phyloP scores from a whole-genome alignment of 441 rosid species.

The Mallotus repandus region DNA sequence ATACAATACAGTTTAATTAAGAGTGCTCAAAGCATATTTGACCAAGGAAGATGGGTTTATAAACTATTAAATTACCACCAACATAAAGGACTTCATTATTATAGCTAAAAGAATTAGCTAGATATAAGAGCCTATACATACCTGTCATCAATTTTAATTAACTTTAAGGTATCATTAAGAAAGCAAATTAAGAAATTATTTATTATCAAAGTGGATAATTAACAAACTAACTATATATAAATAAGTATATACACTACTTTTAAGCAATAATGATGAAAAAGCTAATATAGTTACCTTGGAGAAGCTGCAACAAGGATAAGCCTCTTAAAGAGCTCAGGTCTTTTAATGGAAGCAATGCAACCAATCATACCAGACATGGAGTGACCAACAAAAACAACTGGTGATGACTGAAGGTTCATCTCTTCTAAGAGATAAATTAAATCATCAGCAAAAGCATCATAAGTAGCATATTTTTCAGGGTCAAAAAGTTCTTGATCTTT shows the following conservation, averaged over 20 bases:
- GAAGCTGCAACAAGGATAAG: slow-evolving; percentile 65
- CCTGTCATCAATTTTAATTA: no score
- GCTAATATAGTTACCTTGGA: slow-evolving; percentile 50
- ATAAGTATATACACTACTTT: not conserved
- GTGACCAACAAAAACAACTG: slow-evolving; percentile 64
- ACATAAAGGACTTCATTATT: no score
- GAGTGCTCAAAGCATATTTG: no score
- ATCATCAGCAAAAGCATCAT: slow-evolving; percentile 57
- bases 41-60: no score
- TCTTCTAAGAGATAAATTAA: slow-evolving; percentile 65
- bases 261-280: not conserved
- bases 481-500: slow-evolving; percentile 53
- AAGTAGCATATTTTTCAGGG: slow-evolving; percentile 55
- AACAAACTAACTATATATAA: no score
- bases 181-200: not conserved
- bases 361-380: slow-evolving; percentile 89
- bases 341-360: slow-evolving; percentile 73
- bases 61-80: no score
- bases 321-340: slow-evolving; percentile 65
- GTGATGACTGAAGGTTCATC: slow-evolving; percentile 43
- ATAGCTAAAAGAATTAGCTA: no score
- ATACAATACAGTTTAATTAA: no score
- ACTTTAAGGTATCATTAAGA: no score
- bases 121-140: no score
- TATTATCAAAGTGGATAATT: not conserved